Base-by-base conservation (phyloP, 2,329 filamentous ascomycete species). In the Gaeumannomyces sp. region DNA sequence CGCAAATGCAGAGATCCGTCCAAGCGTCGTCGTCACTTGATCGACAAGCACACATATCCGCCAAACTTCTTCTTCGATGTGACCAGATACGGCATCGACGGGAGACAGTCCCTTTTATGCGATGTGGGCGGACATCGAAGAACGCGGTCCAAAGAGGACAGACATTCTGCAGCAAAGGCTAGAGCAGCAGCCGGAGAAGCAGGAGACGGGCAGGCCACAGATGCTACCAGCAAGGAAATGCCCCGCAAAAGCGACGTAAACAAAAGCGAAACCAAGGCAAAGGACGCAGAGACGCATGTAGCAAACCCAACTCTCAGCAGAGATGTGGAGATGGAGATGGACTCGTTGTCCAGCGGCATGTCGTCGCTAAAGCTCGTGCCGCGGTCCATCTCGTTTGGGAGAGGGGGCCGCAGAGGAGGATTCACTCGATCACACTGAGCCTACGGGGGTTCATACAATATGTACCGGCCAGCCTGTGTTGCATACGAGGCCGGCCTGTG, bases 31-130 rank as follows among this genome's bases (percentile, higher is more conserved):
- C 86, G 92, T 74, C 94, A 99, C 79, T 82, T 97, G 69, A 92
- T 97, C 69, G 93, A 97, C 80, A 97, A 97, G 78, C 95, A 99
- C 76, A 84, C 89, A 78, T 99, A 95, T 73, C 94, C 93, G 14
- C 87, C 86, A 73, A 90, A 91, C 71, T 97, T 93, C 77, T 94
- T 96, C 76, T 97, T 96, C 71, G 86, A 87, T 62, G 85, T 98
- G 63, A 89, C 96, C 3, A 91, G 93, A 69, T 87, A 92, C 67
- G 95, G 95, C n/a, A 91, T 97, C 67, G 94, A 97, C 72, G 89
- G 89, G 61, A 86, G 91, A 63, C 87, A 82, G 59, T 96, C 92
- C 25, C 86, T 99, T 77, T 80, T 98, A 16, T 80, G 86, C 61
- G 83, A 88, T n/a, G 75, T 77, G 14, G 76, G 79, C 7, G 45